Evolutionary conservation across 768 basidiomycete genomes (phyloP), one percentile per base, ranked within the genome.

Genomic region (Floccularia luteovirens): DNA sequence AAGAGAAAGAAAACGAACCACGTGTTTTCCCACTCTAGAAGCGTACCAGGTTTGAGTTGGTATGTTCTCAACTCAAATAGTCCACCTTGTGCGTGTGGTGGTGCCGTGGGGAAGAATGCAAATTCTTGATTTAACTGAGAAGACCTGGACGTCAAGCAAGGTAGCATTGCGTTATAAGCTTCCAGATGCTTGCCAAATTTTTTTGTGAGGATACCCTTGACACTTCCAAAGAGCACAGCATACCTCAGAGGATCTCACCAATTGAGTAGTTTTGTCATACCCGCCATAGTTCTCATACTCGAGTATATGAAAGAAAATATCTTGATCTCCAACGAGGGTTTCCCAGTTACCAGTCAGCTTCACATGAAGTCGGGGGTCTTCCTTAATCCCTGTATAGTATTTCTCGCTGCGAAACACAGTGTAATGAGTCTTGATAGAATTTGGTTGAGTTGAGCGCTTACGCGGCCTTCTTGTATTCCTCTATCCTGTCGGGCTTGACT

Each of bases 271-370:
- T 59, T 79, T 79, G 64, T 97, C 94, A 48, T 79, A 90, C 7
- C 92, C 92, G 23, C 72, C 77, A 59, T 91, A 89, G 45, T 93
- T 92, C 64, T 96, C 90, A 56, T 94, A 94, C 62, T 97, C 94
- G 21, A 96, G 67, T 48, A 94, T 90, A 52, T 74, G 66, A 44
- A 69, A 48, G 57, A 90, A 94, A 1, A 77, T 81, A 52, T 97
- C 96, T 44, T 92, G 84, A 43, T 90, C 80, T 30, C 96, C 96
- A 22, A 98, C 75, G 14, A 88, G 51, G 1, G 84, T 81, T 62
- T 98, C 93, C 89, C 91, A 99, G 50, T 82, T 88, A 16, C 94
- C 96, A 1, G 86, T 90, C 43, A 98, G 70, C 59, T 94, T 92
- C 42, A 94, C 82, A 38, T 83, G 74, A 37, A 92, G 59, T 30